phyloP scores from a whole-genome alignment of 257 asterid species.

The Anisodus tanguticus region DNA sequence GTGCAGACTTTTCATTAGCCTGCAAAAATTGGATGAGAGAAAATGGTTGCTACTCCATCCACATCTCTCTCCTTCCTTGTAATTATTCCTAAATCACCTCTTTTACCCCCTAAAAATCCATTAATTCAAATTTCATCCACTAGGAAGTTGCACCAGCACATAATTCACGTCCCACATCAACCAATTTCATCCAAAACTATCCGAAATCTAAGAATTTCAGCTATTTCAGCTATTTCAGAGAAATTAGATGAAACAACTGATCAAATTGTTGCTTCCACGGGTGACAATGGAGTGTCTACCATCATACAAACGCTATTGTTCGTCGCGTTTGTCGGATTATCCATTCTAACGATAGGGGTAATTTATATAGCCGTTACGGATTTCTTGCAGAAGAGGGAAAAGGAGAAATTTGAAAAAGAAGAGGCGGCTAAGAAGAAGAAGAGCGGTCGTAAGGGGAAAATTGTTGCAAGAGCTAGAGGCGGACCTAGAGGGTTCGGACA shows the following conservation, averaged over 20 bases:
- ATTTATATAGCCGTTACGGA: slow-evolving; percentile 85
- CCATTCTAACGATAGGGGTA: slow-evolving; percentile 86
- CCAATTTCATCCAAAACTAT: background rate
- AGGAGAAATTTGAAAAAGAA: slow-evolving; percentile 75
- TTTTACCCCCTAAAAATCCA: background rate
- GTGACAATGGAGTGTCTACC: slow-evolving; percentile 47
- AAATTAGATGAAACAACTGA: slow-evolving; percentile 42
- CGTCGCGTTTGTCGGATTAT: slow-evolving; percentile 69
- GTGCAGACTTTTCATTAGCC: background rate
- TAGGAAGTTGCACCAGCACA: background rate
- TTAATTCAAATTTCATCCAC: background rate
- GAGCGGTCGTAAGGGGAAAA: slow-evolving; percentile 52
- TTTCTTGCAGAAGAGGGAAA: slow-evolving; percentile 82
- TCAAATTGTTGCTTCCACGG: slow-evolving; percentile 55
- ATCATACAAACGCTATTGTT: slow-evolving; percentile 60
- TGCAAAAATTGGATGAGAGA: background rate
- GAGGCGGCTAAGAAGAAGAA: slow-evolving; percentile 71
- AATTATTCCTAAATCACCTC: background rate
- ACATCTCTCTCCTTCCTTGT: background rate
- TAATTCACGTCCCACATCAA: background rate
- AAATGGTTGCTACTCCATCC: background rate
- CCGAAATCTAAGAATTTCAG: background rate
- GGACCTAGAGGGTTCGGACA: slow-evolving; percentile 96
- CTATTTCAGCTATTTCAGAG: background rate
- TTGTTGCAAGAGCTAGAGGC: slow-evolving; percentile 51